phyloP scores from a whole-genome alignment of 2,329 filamentous ascomycete genomes.

The Penicillium sp. region DNA sequence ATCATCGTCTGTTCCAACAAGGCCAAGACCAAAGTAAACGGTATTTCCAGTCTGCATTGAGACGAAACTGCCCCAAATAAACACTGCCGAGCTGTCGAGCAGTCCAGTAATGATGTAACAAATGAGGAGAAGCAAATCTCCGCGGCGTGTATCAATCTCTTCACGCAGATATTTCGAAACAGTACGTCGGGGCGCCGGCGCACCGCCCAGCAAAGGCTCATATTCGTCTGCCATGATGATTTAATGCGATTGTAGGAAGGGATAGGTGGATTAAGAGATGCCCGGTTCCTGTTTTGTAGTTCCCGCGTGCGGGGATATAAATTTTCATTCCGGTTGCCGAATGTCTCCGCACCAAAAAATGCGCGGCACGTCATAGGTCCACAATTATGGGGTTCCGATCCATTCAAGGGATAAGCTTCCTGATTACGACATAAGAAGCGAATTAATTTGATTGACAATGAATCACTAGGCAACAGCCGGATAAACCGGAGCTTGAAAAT shows the following conservation, averaged over 20 bases:
- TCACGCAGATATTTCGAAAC: conserved; percentile 9
- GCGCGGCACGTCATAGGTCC: background rate
- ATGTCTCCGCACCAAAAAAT: background rate
- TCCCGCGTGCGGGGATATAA: background rate
- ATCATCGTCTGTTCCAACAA: conserved; percentile 53
- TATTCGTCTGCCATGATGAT: conserved; percentile 11
- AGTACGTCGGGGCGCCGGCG: background rate
- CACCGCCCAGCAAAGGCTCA: conserved; percentile 13
- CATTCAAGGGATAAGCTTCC: background rate
- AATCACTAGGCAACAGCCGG: background rate
- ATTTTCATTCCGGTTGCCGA: background rate
- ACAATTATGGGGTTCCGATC: background rate
- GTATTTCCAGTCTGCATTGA: conserved; percentile 88
- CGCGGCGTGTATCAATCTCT: conserved; percentile 62
- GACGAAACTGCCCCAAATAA: conserved; percentile 77
- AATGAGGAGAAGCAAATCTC: conserved; percentile 67
- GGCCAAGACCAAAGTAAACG: conserved; percentile 73
- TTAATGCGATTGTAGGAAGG: background rate
- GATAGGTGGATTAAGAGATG: background rate
- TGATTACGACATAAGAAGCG: background rate
- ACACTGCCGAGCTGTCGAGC: conserved; percentile 73
- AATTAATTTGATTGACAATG: background rate
- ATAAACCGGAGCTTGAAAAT: background rate
- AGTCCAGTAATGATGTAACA: conserved; percentile 78
- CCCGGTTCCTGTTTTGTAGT: background rate